Conservation (phyloP, 83 land plant species). For the Thuja plicata region DNA sequence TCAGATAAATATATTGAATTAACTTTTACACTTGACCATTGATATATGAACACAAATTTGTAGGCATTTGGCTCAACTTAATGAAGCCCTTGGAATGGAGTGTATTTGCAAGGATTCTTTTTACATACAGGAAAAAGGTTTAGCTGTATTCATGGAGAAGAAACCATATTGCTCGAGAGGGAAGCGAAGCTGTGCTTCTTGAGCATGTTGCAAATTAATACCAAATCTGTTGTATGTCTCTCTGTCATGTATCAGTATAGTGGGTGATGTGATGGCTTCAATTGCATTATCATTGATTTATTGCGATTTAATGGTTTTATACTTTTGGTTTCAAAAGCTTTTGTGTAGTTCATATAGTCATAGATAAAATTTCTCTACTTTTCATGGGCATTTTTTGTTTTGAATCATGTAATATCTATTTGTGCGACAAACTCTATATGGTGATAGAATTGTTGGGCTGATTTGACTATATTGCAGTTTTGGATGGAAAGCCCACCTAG, state of each 20-base stretch:
- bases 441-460: no score
- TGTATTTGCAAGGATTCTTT: slow-evolving; percentile 6
- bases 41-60: background rate
- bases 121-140: background rate
- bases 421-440: no score
- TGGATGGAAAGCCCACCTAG: no score
- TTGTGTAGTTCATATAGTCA: background rate
- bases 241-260: background rate
- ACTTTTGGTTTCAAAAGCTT: background rate
- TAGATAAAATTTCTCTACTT: background rate
- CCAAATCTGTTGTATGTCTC: background rate
- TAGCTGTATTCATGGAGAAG: background rate
- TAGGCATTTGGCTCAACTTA: background rate
- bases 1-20: background rate
- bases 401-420: background rate
- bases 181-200: background rate
- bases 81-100: slow-evolving; percentile 8
- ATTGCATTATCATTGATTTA: background rate
- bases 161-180: background rate
- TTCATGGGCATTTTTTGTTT: background rate
- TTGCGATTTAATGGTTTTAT: background rate
- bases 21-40: background rate
- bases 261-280: background rate
- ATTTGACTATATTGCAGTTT: no score
- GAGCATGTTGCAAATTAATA: background rate